Evolutionary conservation across 192 early-diverging fungal genomes (phyloP).

Genomic region (Entophlyctis helioformis): DNA sequence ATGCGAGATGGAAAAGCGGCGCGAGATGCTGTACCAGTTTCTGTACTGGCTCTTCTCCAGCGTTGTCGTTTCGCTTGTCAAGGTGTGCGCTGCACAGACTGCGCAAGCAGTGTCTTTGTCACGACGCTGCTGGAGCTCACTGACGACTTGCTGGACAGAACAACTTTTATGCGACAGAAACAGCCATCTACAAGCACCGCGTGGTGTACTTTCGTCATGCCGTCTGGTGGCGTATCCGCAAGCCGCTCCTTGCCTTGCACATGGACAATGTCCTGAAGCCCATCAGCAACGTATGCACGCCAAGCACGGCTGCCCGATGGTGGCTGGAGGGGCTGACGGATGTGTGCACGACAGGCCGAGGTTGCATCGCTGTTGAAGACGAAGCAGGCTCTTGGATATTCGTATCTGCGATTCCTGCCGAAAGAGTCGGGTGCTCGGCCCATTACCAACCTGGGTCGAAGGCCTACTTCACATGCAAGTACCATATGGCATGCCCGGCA

Average conservation of each 20-base stretch:
- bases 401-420: conserved; percentile 69
- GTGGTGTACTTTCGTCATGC: conserved; percentile 71
- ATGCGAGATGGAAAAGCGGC: conserved; percentile 29
- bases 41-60: conserved; percentile 55
- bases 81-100: conserved; percentile 15
- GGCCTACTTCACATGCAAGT: conserved; percentile 8
- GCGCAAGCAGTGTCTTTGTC: not conserved
- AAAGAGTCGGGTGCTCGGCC: conserved; percentile 64
- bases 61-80: conserved; percentile 46
- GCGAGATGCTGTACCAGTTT: conserved; percentile 45
- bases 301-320: not conserved
- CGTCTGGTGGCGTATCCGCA: no score
- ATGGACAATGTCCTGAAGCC: not conserved
- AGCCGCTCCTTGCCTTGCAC: not conserved
- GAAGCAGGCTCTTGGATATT: conserved; percentile 25
- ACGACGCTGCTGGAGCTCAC: not conserved
- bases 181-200: conserved; percentile 41
- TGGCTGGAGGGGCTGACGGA: not conserved
- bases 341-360: not conserved
- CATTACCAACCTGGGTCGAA: conserved; percentile 59
- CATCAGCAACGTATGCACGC: not conserved
- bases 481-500: no score
- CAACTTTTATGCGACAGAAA: conserved; percentile 74
- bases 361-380: not conserved
- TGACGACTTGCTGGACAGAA: conserved; percentile 16